These are phyloP conservation scores for Rhizomucor pusillus DNA, from an alignment of 371 early-diverging fungal genomes.

Conservation along the genomic window DNA sequence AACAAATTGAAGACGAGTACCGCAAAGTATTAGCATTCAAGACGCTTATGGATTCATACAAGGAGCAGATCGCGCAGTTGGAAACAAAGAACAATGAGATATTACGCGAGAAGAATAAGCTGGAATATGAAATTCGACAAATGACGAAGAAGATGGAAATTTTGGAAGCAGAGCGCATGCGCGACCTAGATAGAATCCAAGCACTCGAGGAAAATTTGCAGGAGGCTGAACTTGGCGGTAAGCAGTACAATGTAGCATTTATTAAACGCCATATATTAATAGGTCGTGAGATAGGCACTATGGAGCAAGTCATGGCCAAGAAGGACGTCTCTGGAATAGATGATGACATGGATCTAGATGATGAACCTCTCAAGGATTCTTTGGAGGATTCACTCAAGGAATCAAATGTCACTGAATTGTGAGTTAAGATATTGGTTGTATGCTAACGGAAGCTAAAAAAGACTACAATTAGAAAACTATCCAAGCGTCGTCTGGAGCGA, in stretches of 20 bases:
- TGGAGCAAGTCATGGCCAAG: conserved; percentile 1
- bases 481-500: conserved; percentile 75
- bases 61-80: conserved; percentile 73
- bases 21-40: conserved; percentile 76
- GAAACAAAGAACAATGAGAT: conserved; percentile 72
- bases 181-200: conserved; percentile 75
- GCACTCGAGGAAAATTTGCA: conserved; percentile 77
- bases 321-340: conserved; percentile 1
- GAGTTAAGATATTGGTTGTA: conserved; percentile 20
- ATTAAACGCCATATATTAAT: too few species aligned
- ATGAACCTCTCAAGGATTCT: conserved; percentile 27
- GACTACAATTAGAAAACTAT: conserved; percentile 39
- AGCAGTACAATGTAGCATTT: neutral
- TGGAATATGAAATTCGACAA: conserved; percentile 70
- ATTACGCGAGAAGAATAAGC: conserved; percentile 67
- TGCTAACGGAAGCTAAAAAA: neutral
- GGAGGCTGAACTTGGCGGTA: conserved; percentile 77
- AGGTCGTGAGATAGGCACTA: neutral
- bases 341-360: conserved; percentile 44
- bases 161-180: conserved; percentile 61
- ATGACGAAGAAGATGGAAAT: conserved; percentile 60
- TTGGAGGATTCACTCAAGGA: conserved; percentile 52
- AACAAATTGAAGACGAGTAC: conserved; percentile 84
- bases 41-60: conserved; percentile 82
- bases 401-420: conserved; percentile 52